These are phyloP conservation scores for Ustilago shanxiensis DNA, from an alignment of 1,284 basidiomycete species.

Conservation along the genomic window DNA sequence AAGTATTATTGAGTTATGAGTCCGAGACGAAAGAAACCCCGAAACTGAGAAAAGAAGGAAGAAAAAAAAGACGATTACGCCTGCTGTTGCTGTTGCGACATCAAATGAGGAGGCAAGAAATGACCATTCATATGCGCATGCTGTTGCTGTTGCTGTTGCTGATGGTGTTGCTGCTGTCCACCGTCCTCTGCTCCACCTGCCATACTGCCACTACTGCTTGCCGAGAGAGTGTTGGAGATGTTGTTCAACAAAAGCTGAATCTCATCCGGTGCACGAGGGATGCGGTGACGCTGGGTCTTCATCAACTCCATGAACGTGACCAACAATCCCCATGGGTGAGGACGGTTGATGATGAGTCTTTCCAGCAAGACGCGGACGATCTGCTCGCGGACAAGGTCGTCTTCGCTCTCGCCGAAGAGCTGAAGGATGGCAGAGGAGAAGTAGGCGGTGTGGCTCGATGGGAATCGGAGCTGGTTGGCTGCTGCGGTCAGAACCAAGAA, in stretches of 20 bases:
- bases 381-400: conserved; percentile 86
- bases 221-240: conserved; percentile 52
- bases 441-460: conserved; percentile 73
- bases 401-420: conserved; percentile 77
- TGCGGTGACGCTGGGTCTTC: conserved; percentile 53
- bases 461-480: conserved; percentile 86
- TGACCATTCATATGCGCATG: conserved; percentile 38
- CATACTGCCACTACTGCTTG: conserved; percentile 8
- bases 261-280: conserved; percentile 63
- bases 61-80: conserved; percentile 5
- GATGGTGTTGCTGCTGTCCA: conserved; percentile 24
- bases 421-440: conserved; percentile 89
- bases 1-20: not conserved
- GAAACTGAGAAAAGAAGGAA: not conserved
- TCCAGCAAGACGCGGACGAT: conserved; percentile 92
- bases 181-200: conserved; percentile 15
- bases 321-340: conserved; percentile 96
- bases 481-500: conserved; percentile 91
- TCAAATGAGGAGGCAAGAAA: conserved; percentile 30
- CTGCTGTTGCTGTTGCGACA: conserved; percentile 34
- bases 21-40: too few species aligned
- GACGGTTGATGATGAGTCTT: conserved; percentile 90
- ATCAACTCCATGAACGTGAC: conserved; percentile 93
- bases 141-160: conserved; percentile 24
- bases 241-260: conserved; percentile 67